Conservation (phyloP, 257 asterid species). For the Anisodus acutangulus region DNA sequence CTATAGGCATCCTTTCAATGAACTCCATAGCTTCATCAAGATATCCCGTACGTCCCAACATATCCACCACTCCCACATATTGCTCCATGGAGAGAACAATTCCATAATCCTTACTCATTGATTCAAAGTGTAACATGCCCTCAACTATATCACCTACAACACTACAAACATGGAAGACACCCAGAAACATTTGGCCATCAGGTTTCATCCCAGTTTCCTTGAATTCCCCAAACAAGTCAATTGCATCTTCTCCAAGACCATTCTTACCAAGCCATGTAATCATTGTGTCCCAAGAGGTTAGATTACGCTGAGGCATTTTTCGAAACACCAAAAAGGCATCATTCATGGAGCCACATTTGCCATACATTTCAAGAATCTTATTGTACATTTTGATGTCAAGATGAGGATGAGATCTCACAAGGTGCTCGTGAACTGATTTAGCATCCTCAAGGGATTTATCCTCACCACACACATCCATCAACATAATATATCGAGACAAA, state of each 20-base stretch:
- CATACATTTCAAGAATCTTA: slow-evolving; percentile 74
- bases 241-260: slow-evolving; percentile 67
- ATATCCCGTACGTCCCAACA: slow-evolving; percentile 76
- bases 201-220: slow-evolving; percentile 68
- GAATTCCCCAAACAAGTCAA: slow-evolving; percentile 69
- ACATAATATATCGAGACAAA: slow-evolving; percentile 51
- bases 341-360: slow-evolving; percentile 63
- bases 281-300: slow-evolving; percentile 90
- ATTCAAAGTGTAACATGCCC: slow-evolving; percentile 78
- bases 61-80: slow-evolving; percentile 66
- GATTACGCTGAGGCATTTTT: slow-evolving; percentile 60
- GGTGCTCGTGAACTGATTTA: slow-evolving; percentile 62
- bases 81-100: slow-evolving; percentile 71
- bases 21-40: slow-evolving; percentile 83
- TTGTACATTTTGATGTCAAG: slow-evolving; percentile 59
- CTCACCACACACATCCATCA: slow-evolving; percentile 72
- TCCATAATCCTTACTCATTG: slow-evolving; percentile 68
- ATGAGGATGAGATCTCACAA: slow-evolving; percentile 48
- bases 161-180: slow-evolving; percentile 70
- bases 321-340: slow-evolving; percentile 69
- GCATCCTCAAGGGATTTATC: slow-evolving; percentile 64
- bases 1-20: slow-evolving; percentile 65
- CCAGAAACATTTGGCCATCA: slow-evolving; percentile 68
- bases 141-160: slow-evolving; percentile 58
- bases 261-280: slow-evolving; percentile 71